These are phyloP conservation scores for Glebionis coronaria DNA, from an alignment of 129 eudicot species.

Conservation along the genomic window DNA sequence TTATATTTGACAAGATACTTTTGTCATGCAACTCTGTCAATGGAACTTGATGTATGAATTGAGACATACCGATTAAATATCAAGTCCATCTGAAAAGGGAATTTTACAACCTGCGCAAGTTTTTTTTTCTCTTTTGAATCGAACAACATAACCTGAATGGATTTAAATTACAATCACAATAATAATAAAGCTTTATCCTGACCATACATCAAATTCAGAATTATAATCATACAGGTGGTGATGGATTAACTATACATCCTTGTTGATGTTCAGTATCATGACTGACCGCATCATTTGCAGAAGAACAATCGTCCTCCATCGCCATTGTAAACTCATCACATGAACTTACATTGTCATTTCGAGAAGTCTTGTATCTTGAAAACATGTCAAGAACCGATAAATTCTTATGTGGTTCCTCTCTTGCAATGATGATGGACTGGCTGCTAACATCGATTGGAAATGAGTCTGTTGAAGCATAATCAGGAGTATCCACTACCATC, in stretches of 20 bases:
- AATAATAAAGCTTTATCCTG: too few relatives aligned
- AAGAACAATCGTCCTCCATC: constrained; percentile 38
- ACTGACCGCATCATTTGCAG: constrained; percentile 32
- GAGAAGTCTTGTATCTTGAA: constrained; percentile 51
- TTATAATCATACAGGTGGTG: constrained; percentile 30
- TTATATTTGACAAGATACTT: too few relatives aligned
- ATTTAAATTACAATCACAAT: too few relatives aligned
- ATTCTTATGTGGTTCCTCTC: constrained; percentile 31
- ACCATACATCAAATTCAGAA: constrained; percentile 32
- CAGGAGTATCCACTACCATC: constrained; percentile 21
- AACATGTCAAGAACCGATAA: constrained; percentile 50
- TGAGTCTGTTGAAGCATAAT: constrained; percentile 23
- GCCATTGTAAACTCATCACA: constrained; percentile 23
- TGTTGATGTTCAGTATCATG: constrained; percentile 24
- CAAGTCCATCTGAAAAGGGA: too few relatives aligned
- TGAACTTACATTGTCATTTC: constrained; percentile 12
- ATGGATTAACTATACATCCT: constrained; percentile 18
- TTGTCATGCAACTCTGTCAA: too few relatives aligned
- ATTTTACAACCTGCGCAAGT: too few relatives aligned
- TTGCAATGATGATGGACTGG: constrained; percentile 25
- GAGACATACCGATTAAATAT: too few relatives aligned
- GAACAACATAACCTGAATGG: too few relatives aligned
- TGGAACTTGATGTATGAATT: too few relatives aligned
- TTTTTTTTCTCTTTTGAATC: too few relatives aligned
- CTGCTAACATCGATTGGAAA: constrained; percentile 8